Evolutionary conservation across 768 basidiomycete species (phyloP).

Genomic region (Auriscalpium vulgare): DNA sequence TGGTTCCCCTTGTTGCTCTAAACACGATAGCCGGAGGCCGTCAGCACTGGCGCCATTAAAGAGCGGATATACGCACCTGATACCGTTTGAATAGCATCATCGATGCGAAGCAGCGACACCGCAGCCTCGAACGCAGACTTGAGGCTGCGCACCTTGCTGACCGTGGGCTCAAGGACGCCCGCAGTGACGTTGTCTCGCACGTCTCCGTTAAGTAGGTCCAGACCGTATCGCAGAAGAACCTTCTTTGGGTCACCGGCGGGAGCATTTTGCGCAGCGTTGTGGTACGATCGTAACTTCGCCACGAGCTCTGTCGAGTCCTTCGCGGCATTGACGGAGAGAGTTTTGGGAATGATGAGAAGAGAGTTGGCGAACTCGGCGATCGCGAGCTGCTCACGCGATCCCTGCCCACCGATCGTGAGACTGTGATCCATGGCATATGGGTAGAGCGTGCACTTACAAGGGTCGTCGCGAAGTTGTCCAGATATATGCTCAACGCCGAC

Average conservation of each 20-base stretch:
- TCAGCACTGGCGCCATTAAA: background rate
- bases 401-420: constrained; percentile 37
- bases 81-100: constrained; percentile 89
- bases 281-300: constrained; percentile 93
- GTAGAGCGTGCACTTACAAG: constrained; percentile 49
- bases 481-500: constrained; percentile 91
- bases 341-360: constrained; percentile 92
- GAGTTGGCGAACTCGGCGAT: constrained; percentile 98
- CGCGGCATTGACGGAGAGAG: constrained; percentile 93
- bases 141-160: constrained; percentile 94
- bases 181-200: constrained; percentile 92
- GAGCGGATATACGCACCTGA: constrained; percentile 49
- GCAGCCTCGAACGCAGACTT: constrained; percentile 97
- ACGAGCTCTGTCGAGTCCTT: constrained; percentile 98
- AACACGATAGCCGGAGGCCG: background rate
- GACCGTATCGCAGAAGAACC: constrained; percentile 81
- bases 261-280: constrained; percentile 93
- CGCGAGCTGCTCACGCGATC: constrained; percentile 95
- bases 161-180: constrained; percentile 91
- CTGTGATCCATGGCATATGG: background rate
- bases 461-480: constrained; percentile 98
- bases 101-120: constrained; percentile 88
- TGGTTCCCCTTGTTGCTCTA: background rate
- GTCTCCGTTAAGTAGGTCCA: constrained; percentile 91
- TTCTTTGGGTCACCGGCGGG: constrained; percentile 89